Percentiles rank a stretch among this genome's conserved stretches.
These are phyloP conservation scores for Mycena capillaripes DNA, from an alignment of 768 basidiomycete genomes.

Conservation along the genomic window DNA sequence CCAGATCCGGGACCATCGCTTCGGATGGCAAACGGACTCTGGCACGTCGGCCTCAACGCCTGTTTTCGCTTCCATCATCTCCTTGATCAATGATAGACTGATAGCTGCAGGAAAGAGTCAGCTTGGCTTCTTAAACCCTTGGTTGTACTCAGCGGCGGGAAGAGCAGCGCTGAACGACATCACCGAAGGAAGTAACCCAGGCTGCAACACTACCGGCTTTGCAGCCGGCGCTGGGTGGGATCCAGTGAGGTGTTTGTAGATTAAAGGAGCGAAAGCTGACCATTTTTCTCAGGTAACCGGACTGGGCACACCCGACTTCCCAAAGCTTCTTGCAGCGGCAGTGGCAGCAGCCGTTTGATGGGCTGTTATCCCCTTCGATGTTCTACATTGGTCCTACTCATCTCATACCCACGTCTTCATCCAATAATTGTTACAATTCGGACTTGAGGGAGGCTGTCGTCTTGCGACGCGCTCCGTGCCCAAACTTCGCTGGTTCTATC, in stretches of 20 bases:
- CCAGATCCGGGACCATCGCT: not conserved
- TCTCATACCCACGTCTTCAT: constrained; percentile 1
- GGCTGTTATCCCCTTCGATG: not conserved
- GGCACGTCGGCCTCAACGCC: constrained; percentile 48
- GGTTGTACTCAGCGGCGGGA: constrained; percentile 32
- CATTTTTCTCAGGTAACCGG: constrained; percentile 10
- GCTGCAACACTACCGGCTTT: constrained; percentile 17
- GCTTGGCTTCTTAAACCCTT: constrained; percentile 62
- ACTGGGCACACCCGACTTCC: constrained; percentile 14
- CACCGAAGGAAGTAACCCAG: constrained; percentile 21
- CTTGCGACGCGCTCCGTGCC: no score
- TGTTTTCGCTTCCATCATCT: constrained; percentile 59
- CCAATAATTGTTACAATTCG: not conserved
- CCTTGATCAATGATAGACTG: constrained; percentile 61
- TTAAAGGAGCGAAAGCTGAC: not conserved
- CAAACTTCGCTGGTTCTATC: no score
- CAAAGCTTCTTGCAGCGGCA: constrained; percentile 17
- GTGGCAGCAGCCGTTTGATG: constrained; percentile 10
- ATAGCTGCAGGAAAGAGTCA: constrained; percentile 46
- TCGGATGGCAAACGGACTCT: not conserved
- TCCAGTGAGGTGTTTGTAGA: constrained; percentile 5
- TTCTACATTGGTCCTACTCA: not conserved
- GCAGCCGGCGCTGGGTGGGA: constrained; percentile 13
- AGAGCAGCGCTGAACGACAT: constrained; percentile 24
- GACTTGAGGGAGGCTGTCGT: no score